Base-by-base conservation (phyloP, 208 protist genomes). In the Wallacemonas sp. region DNA sequence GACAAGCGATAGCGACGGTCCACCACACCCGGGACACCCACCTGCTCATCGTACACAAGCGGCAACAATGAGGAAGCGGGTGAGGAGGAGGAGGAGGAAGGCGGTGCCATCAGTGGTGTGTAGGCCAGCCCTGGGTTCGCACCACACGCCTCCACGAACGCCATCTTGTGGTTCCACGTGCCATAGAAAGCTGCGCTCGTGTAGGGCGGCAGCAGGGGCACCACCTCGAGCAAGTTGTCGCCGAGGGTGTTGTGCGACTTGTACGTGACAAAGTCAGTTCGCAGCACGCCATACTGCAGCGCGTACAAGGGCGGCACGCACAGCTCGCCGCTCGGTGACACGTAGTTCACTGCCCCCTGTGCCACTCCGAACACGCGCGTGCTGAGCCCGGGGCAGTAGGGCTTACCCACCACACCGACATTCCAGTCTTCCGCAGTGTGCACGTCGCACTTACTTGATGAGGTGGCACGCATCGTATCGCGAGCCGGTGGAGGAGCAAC, bases 271-370 rank as follows among this genome's bases (percentile, higher is more conserved):
- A 59, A 12, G 29, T 57, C 62, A 10, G 36, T 22, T 8, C 20
- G 41, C 32, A 66, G 61, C 41, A 68, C 67, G 1, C 57, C 65
- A 54, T 61, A 59, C 23, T 38, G 22, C 54, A 77, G 66, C 22
- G 63, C 61, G 39, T 49, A 64, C 10, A 20, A 2, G 16, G 67
- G 67, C 14, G 67, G 73, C 7, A 61, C 57, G 2, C 68, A 46
- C 22, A 74, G 67, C 11, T 10, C 31, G 10, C 63, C 67, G 20
- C 38, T 20, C 11, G 8, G 14, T 5, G 50, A 22, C 32, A 79
- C 61, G 57, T 74, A 79, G 57, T 74, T 79, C 54, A 74, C 59
- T 29, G 62, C 61, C 2, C 63, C 63, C 14, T 38, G 61, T 16
- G 46, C 68, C 12, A 79, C 38, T 4, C 45, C 38, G 25, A 79